phyloP scores from a whole-genome alignment of 164 flowering plant species.

The Magnolia changhungtana region DNA sequence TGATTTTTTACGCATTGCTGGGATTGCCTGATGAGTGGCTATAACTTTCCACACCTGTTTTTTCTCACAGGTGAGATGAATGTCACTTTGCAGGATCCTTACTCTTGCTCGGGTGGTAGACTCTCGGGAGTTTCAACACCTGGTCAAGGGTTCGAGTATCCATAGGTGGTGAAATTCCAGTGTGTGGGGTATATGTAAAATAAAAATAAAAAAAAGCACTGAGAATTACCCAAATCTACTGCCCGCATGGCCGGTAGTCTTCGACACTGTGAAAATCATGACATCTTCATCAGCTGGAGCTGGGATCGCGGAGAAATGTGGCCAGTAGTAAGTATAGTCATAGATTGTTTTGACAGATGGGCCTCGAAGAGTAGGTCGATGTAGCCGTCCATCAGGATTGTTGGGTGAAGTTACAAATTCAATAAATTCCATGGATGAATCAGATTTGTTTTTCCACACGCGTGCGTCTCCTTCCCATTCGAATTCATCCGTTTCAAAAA shows the following conservation, averaged over 20 bases:
- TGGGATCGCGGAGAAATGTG: constrained; percentile 65
- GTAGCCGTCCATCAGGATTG: constrained; percentile 66
- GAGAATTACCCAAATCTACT: constrained; percentile 58
- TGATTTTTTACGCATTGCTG: too few relatives aligned
- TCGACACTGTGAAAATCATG: constrained; percentile 68
- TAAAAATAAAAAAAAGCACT: too few relatives aligned
- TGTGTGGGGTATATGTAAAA: too few relatives aligned
- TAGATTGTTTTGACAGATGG: constrained; percentile 34
- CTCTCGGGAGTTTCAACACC: too few relatives aligned
- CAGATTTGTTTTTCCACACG: constrained; percentile 28
- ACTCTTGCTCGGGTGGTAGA: too few relatives aligned
- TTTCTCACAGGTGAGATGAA: too few relatives aligned
- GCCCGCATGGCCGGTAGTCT: constrained; percentile 81
- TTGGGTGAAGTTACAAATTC: constrained; percentile 81
- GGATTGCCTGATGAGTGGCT: too few relatives aligned
- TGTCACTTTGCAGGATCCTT: too few relatives aligned
- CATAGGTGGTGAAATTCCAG: too few relatives aligned
- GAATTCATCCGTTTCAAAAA: constrained; percentile 29
- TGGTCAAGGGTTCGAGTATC: too few relatives aligned
- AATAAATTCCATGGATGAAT: constrained; percentile 18
- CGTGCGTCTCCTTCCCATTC: constrained; percentile 47
- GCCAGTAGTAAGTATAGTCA: constrained; percentile 78
- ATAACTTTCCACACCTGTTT: too few relatives aligned
- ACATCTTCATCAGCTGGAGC: constrained; percentile 53
- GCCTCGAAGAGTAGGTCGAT: constrained; percentile 38